phyloP scores from a whole-genome alignment of 257 asterid species.

The Oldenlandia corymbosa region DNA sequence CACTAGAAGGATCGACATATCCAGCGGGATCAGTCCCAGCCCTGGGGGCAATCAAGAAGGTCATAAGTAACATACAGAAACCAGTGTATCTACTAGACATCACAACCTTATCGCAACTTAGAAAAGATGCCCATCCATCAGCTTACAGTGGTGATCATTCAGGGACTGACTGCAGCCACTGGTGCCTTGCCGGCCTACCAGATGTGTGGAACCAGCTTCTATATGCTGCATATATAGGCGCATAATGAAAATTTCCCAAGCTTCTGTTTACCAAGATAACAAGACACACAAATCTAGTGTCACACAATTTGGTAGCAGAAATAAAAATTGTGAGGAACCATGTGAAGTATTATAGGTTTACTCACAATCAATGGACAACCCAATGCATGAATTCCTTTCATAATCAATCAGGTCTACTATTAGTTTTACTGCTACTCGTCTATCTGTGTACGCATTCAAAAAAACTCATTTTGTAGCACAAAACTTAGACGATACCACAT shows the following conservation, averaged over 20 bases:
- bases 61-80: conserved; percentile 27
- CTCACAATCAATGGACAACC: neutral
- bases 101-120: conserved; percentile 41
- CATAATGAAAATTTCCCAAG: neutral
- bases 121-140: conserved; percentile 63
- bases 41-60: conserved; percentile 21
- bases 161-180: conserved; percentile 50
- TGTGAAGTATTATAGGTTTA: neutral
- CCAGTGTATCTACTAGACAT: conserved; percentile 47
- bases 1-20: conserved; percentile 25
- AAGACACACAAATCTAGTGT: neutral
- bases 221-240: conserved; percentile 32
- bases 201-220: conserved; percentile 65
- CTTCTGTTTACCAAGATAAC: neutral
- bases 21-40: conserved; percentile 30
- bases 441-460: too few species aligned
- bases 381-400: neutral
- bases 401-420: neutral
- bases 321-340: neutral
- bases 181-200: conserved; percentile 70
- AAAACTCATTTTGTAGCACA: too few species aligned
- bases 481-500: too few species aligned
- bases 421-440: neutral
- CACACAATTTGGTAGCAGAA: neutral
- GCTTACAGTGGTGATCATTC: conserved; percentile 22